Evolutionary conservation across 163 green algal genomes (phyloP).

Genomic region (Trebouxia gelatinosa): DNA sequence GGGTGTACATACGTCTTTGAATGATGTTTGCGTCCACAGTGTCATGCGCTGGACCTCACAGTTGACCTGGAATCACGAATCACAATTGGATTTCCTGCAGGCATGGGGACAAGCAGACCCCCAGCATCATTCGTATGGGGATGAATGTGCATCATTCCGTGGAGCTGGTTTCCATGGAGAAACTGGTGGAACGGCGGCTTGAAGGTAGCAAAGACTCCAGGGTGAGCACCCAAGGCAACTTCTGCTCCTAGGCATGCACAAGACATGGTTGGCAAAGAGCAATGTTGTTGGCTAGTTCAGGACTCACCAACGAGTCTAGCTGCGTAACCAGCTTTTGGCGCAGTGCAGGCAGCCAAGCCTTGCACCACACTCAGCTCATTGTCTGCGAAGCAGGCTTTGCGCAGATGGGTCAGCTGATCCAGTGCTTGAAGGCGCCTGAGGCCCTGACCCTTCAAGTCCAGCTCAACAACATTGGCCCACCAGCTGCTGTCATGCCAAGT

Average conservation of each 20-base stretch:
- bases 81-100: no score
- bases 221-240: no score
- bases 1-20: no score
- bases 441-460: slow-evolving; percentile 47
- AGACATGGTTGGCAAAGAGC: no score
- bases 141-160: slow-evolving; percentile 87
- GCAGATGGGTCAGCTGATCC: slow-evolving; percentile 44
- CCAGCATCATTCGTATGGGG: slow-evolving; percentile 85
- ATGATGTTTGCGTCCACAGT: no score
- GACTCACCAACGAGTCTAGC: no score
- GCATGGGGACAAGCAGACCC: slow-evolving; percentile 49
- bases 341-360: slow-evolving; percentile 51
- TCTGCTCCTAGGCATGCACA: no score
- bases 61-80: no score
- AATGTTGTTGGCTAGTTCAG: no score
- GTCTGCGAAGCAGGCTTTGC: slow-evolving; percentile 49
- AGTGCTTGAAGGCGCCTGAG: slow-evolving; percentile 61
- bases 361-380: slow-evolving; percentile 71
- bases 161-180: slow-evolving; percentile 71
- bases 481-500: no score
- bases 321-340: no score
- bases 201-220: slow-evolving; percentile 6
- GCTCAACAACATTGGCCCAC: slow-evolving; percentile 48
- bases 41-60: no score
- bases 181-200: slow-evolving; percentile 60